These are phyloP conservation scores for Tetracladium maxilliforme DNA, from an alignment of 2,329 filamentous ascomycete species.

Conservation along the genomic window DNA sequence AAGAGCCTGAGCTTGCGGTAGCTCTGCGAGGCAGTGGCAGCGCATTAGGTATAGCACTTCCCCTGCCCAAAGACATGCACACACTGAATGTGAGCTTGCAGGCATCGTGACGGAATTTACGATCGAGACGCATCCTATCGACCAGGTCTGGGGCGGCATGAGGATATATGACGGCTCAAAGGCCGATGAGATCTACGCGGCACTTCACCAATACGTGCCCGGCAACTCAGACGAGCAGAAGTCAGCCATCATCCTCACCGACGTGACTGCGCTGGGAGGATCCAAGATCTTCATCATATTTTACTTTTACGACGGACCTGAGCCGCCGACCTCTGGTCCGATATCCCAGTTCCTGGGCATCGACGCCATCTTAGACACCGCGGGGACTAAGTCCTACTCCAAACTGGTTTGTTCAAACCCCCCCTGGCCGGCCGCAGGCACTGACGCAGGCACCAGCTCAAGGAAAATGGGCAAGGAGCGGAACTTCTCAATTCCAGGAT, in stretches of 20 bases:
- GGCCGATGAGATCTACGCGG: conserved; percentile 14
- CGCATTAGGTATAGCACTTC: conserved; percentile 11
- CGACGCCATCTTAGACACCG: conserved; percentile 8
- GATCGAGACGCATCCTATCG: conserved; percentile 14
- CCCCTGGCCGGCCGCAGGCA: too few species aligned
- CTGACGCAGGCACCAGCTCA: too few species aligned
- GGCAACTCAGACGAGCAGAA: conserved; percentile 11
- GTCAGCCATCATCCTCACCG: conserved; percentile 15
- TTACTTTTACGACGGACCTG: conserved; percentile 18
- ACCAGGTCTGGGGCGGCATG: conserved; percentile 20
- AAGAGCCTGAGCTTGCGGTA: conserved; percentile 9
- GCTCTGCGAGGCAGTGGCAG: conserved; percentile 14
- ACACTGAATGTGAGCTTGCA: conserved; percentile 4
- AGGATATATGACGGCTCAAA: conserved; percentile 15
- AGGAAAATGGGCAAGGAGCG: too few species aligned
- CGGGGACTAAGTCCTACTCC: too few species aligned
- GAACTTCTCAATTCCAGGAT: too few species aligned
- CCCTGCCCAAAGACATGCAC: not conserved
- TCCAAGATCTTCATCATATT: conserved; percentile 13
- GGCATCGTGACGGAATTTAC: conserved; percentile 19
- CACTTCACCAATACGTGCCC: conserved; percentile 16
- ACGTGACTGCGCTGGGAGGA: conserved; percentile 7
- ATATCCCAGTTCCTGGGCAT: conserved; percentile 18
- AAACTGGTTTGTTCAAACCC: too few species aligned
- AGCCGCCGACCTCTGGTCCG: conserved; percentile 12